Percentiles rank a stretch among this genome's conserved stretches.
phyloP scores from a whole-genome alignment of 2,329 filamentous ascomycete genomes.

The Bipolaris sorokiniana region DNA sequence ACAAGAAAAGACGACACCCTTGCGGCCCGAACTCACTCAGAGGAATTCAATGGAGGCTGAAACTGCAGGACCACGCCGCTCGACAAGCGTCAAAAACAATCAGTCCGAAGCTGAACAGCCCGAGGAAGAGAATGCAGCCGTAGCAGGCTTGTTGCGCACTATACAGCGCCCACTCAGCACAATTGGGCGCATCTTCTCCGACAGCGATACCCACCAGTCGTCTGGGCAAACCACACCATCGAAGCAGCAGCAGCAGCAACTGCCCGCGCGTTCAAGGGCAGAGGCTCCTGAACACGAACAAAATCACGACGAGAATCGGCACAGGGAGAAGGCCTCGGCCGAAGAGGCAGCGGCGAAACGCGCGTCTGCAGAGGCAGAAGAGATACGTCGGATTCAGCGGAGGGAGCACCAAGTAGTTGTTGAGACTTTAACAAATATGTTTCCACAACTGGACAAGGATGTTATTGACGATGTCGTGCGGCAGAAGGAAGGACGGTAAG shows the following conservation, averaged over 20 bases:
- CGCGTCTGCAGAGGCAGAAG: conserved; percentile 85
- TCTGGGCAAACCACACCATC: conserved; percentile 54
- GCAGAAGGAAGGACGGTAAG: conserved; percentile 90
- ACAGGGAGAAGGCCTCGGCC: conserved; percentile 61
- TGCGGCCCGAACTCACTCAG: conserved; percentile 64
- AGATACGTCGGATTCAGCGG: conserved; percentile 80
- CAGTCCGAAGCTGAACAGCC: conserved; percentile 44
- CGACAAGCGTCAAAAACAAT: conserved; percentile 56
- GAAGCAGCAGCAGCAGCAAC: conserved; percentile 54
- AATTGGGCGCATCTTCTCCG: conserved; percentile 94
- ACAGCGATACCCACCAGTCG: conserved; percentile 55
- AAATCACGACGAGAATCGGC: conserved; percentile 36
- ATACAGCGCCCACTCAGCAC: conserved; percentile 91
- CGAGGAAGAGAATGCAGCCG: conserved; percentile 77
- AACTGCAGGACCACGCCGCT: conserved; percentile 63
- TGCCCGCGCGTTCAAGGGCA: conserved; percentile 53
- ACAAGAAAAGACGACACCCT: conserved; percentile 58
- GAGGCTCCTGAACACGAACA: conserved; percentile 21
- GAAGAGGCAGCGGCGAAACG: conserved; percentile 90
- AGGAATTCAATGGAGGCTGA: conserved; percentile 66
- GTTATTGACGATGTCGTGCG: conserved; percentile 96
- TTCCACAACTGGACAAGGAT: conserved; percentile 90
- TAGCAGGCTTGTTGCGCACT: conserved; percentile 82
- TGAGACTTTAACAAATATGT: conserved; percentile 94
- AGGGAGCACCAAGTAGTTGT: conserved; percentile 90